Conservation (phyloP, 2,329 filamentous ascomycete species). For the Curvularia sp. region DNA sequence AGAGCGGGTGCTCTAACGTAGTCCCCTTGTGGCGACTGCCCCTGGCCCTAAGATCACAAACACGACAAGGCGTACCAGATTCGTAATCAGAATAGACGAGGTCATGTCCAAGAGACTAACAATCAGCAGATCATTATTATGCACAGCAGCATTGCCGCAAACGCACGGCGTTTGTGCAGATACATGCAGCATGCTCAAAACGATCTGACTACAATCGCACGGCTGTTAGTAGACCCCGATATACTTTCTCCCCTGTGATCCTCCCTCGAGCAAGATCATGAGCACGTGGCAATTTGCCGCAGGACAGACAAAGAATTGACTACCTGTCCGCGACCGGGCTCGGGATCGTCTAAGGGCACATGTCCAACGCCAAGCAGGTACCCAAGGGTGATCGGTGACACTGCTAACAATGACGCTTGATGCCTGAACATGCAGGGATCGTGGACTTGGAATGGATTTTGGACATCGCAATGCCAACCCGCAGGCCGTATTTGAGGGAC, state of each 20-base stretch:
- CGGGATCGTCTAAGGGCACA: neutral
- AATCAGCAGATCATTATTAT: neutral
- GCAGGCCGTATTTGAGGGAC: neutral
- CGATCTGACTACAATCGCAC: conserved; percentile 8
- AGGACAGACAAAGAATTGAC: neutral
- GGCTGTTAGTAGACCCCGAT: conserved; percentile 5
- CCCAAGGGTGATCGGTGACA: conserved; percentile 6
- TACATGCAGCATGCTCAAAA: conserved; percentile 3
- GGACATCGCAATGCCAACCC: neutral
- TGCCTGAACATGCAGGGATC: neutral
- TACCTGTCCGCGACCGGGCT: neutral
- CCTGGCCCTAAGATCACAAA: neutral
- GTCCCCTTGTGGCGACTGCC: neutral
- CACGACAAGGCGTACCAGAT: neutral
- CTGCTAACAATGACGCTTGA: neutral
- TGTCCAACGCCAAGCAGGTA: conserved; percentile 9
- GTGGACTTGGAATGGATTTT: neutral
- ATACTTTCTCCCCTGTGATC: conserved; percentile 3
- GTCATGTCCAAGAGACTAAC: neutral
- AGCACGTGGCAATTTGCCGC: neutral
- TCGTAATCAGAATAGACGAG: neutral
- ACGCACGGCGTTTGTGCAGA: neutral
- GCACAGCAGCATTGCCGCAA: neutral
- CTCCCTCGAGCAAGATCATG: neutral
- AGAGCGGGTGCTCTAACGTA: neutral